phyloP scores from a whole-genome alignment of 768 basidiomycete genomes.

The Psilocybe tampanensis region DNA sequence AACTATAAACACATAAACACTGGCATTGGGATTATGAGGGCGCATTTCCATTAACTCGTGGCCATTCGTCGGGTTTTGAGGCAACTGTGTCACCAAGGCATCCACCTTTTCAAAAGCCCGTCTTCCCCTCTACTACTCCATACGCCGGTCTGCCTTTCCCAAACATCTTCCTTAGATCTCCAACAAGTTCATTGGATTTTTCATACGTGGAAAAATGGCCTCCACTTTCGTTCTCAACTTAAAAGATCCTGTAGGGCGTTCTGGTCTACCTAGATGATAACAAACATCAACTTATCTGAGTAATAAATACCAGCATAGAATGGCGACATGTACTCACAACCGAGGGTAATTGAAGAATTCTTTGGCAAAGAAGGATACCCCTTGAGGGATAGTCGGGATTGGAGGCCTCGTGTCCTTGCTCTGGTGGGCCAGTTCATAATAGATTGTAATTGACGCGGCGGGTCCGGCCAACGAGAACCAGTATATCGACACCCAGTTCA shows the following conservation, averaged over 20 bases:
- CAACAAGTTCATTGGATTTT: conserved; percentile 46
- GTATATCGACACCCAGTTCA: conserved; percentile 64
- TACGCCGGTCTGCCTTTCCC: conserved; percentile 51
- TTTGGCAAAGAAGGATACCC: conserved; percentile 49
- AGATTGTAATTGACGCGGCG: conserved; percentile 57
- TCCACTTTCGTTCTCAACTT: conserved; percentile 48
- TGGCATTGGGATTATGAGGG: too few species aligned
- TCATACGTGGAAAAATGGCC: conserved; percentile 66
- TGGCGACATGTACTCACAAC: conserved; percentile 15
- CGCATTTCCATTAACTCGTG: too few species aligned
- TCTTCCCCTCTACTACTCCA: conserved; percentile 45
- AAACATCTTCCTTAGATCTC: conserved; percentile 59
- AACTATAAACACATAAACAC: conserved; percentile 7
- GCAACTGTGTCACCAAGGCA: too few species aligned
- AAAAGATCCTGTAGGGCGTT: conserved; percentile 36
- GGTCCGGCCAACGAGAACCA: conserved; percentile 63
- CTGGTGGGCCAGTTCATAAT: conserved; percentile 44
- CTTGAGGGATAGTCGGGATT: conserved; percentile 40
- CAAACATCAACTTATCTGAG: not conserved
- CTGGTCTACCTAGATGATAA: conserved; percentile 6
- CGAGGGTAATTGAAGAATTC: conserved; percentile 33
- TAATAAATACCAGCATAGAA: not conserved
- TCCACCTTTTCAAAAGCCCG: conserved; percentile 34
- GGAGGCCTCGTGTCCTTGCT: not conserved
- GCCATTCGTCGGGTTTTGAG: too few species aligned